Percentiles rank a stretch among this genome's conserved stretches.
Conservation (phyloP, 306 rosid species). For the Gynostemma pentaphyllum region DNA sequence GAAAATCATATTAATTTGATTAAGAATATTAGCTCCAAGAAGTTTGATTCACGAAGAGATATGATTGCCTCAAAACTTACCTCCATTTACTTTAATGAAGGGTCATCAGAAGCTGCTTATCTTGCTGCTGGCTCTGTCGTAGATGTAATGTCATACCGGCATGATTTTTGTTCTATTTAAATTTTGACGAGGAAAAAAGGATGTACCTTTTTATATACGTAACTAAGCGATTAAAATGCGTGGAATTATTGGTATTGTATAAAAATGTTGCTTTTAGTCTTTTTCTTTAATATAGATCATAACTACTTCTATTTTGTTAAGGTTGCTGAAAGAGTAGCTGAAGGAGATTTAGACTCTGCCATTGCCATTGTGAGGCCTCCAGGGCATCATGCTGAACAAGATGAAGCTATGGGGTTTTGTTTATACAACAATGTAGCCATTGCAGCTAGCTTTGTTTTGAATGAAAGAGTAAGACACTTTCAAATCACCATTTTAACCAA, state of each 20-base stretch:
- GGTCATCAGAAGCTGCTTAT: slow-evolving; percentile 80
- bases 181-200: neutral
- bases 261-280: neutral
- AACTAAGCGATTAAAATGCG: neutral
- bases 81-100: slow-evolving; percentile 75
- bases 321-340: slow-evolving; percentile 68
- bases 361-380: slow-evolving; percentile 93
- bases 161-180: neutral
- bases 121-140: slow-evolving; percentile 83
- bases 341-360: slow-evolving; percentile 66
- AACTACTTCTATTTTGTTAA: slow-evolving; percentile 16
- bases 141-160: slow-evolving; percentile 41
- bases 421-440: slow-evolving; percentile 84
- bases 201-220: neutral
- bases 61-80: slow-evolving; percentile 28
- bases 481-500: slow-evolving; percentile 1
- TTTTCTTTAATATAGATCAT: neutral
- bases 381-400: slow-evolving; percentile 87
- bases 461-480: slow-evolving; percentile 46
- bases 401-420: slow-evolving; percentile 92
- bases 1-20: slow-evolving; percentile 44
- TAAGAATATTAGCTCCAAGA: slow-evolving; percentile 55
- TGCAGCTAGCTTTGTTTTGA: slow-evolving; percentile 54
- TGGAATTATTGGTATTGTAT: neutral
- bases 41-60: slow-evolving; percentile 31